Base-by-base conservation (phyloP, 805 yeast genomes). In the Wickerhamiella hasegawae region DNA sequence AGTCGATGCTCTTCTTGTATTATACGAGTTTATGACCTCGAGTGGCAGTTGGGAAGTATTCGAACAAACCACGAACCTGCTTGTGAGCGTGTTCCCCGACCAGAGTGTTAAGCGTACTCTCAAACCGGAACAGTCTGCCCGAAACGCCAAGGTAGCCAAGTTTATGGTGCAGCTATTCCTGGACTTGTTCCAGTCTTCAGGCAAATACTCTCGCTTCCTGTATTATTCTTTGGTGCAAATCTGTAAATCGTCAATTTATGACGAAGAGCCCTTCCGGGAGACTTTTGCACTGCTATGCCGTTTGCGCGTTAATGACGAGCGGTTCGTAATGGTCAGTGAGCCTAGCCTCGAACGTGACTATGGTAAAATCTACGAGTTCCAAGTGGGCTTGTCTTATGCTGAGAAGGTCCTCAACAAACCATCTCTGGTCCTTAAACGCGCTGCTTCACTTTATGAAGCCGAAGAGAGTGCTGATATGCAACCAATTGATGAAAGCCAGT, bases 321-420 rank as follows among this genome's bases (percentile, higher is more conserved):
- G 36, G 31, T 29, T 39, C 9, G 30, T 48, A 1, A 23, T 25
- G 18, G 22, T 48, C 4, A 41, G 44, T 2, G 46, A 48, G 28
- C 46, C 45, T 3, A 27, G 29, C 2, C 14, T 46, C 5, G 52
- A 45, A 17, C 28, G 31, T 12, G 38, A 41, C 20, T 48, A 48
- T 29, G 45, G 46, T 4, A 23, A 27, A 21, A 29, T 29, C 8
- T 10, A 6, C 16, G 5, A 11, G n/a, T 16, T 18, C 36, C 57
- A 55, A 16, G 51, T 59, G 1, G 57, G 63, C 0, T 62, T 60
- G 26, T 55, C 51, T 23, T 40, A 55, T 3, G 60, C 71, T 1
- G 37, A 56, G 3, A 51, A 54, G 4, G 50, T 56, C 2, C 49
- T 50, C 17, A 57, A 59, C 19, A 55, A 45, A 12, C 48, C 46